Evolutionary conservation across 2,329 filamentous ascomycete genomes (phyloP).

Genomic region (Thielaviopsis cerberus): DNA sequence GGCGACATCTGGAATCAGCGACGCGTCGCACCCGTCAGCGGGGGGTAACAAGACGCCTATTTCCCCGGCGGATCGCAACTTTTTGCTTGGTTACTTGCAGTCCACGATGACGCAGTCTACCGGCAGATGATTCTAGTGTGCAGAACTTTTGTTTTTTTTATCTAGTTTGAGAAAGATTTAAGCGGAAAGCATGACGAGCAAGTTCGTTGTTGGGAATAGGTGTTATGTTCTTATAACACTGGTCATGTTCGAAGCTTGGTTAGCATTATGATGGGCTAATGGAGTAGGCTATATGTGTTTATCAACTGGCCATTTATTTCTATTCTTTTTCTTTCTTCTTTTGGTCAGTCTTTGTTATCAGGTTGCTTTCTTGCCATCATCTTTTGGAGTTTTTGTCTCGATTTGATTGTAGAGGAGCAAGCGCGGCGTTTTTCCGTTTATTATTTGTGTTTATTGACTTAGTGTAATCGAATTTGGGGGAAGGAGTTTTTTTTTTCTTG

Average conservation of each 20-base stretch:
- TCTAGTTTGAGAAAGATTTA: neutral
- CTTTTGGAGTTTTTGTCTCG: neutral
- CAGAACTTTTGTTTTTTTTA: neutral
- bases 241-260: neutral
- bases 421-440: neutral
- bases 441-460: neutral
- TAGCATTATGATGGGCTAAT: neutral
- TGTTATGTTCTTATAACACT: neutral
- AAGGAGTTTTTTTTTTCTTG: neutral
- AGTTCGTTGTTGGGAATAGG: neutral
- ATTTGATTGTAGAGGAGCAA: neutral
- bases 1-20: slow-evolving; percentile 24
- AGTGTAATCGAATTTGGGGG: neutral
- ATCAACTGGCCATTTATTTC: neutral
- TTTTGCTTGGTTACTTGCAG: slow-evolving; percentile 58
- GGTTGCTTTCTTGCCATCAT: neutral
- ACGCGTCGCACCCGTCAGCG: slow-evolving; percentile 20
- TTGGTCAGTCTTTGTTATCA: neutral
- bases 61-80: slow-evolving; percentile 54
- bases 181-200: neutral
- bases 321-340: neutral
- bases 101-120: slow-evolving; percentile 23
- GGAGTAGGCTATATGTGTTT: neutral
- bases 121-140: neutral
- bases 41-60: slow-evolving; percentile 34